A percentile compares a stretch with the other conserved stretches of the same genome.
Evolutionary conservation across 2,329 filamentous ascomycete genomes (phyloP).

Genomic region (Penicillium olsonii): DNA sequence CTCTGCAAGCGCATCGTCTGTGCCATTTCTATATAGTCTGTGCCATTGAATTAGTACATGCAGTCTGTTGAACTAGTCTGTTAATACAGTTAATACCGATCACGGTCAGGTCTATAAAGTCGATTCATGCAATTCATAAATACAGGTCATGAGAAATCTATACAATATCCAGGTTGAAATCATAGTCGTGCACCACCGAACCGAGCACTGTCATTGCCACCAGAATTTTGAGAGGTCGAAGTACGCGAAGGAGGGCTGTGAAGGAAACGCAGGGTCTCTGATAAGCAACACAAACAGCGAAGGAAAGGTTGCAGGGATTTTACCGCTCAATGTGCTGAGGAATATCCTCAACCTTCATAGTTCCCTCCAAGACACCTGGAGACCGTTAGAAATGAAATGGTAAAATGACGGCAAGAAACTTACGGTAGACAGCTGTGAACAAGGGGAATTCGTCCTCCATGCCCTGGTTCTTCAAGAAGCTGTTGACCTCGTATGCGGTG

Average conservation of each 20-base stretch:
- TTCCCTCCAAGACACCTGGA: conserved; percentile 72
- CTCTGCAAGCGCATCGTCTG: no score
- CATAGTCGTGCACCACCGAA: conserved; percentile 22
- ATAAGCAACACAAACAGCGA: conserved; percentile 22
- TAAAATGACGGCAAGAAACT: conserved; percentile 26
- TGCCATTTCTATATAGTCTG: no score
- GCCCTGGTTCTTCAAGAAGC: conserved; percentile 77
- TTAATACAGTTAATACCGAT: no score
- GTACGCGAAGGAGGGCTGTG: conserved; percentile 21
- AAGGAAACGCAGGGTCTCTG: conserved; percentile 16
- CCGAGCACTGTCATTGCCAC: conserved; percentile 18
- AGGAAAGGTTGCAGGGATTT: conserved; percentile 20
- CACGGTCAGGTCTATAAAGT: conserved; percentile 2
- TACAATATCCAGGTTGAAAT: conserved; percentile 13
- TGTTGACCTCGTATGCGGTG: conserved; percentile 88
- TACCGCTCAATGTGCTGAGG: conserved; percentile 64
- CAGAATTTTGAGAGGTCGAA: conserved; percentile 15
- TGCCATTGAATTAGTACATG: no score
- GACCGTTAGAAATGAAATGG: conserved; percentile 19
- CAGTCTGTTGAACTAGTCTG: no score
- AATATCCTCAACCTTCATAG: conserved; percentile 76
- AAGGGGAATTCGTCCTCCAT: conserved; percentile 84
- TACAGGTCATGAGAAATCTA: conserved; percentile 25
- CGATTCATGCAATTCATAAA: conserved; percentile 10
- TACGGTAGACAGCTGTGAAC: conserved; percentile 80